Evolutionary conservation across 768 basidiomycete genomes (phyloP), one percentile per base, ranked within the genome.

Genomic region (Rhodotorula toruloides): DNA sequence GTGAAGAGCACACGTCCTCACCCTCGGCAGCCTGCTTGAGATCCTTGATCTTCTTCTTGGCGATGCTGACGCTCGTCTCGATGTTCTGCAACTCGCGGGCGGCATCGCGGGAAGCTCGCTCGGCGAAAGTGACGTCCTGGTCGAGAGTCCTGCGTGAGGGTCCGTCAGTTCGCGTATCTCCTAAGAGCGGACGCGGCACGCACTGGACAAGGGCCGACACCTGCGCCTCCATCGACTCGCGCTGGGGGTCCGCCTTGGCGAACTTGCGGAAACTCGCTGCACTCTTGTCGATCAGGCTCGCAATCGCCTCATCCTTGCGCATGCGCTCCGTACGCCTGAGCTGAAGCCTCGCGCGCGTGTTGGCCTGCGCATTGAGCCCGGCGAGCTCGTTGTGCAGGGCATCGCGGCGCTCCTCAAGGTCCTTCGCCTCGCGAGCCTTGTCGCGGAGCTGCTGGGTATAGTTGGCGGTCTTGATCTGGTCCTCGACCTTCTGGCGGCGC

Each of bases 261-360:
- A 53, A 54, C 27, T 50, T 44, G 36, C 49, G 54, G 44, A 56
- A 66, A 2, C 22, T 87, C 54, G 78, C 76, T 50, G 83, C 84
- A 55, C 83, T 82, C 53, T 82, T 76, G 32, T 86, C 83, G 27
- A 92, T 77, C 90, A 82, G 85, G 58, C 82, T 85, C 68, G 83
- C 80, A 21, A 91, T 81, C 14, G 66, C 61, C 46, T 91, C 89
- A 22, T 79, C 79, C 50, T 80, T 79, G 78, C 88, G 89, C 61
- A 78, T 81, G 75, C 81, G 84, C 49, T 92, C 89, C 1, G 79
- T 80, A 65, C 85, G 81, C 74, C 90, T 88, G 67, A 94, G 74
- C 46, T 87, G 84, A 58, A 97, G 76, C 72, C 84, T 87, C 4
- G 92, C 90, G 49, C 94, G 81, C 2, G 84, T 80, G 59, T 92